A percentile compares a stretch with the other conserved stretches of the same genome.
phyloP scores from a whole-genome alignment of 441 rosid species.

The Gossypium gossypioides region DNA sequence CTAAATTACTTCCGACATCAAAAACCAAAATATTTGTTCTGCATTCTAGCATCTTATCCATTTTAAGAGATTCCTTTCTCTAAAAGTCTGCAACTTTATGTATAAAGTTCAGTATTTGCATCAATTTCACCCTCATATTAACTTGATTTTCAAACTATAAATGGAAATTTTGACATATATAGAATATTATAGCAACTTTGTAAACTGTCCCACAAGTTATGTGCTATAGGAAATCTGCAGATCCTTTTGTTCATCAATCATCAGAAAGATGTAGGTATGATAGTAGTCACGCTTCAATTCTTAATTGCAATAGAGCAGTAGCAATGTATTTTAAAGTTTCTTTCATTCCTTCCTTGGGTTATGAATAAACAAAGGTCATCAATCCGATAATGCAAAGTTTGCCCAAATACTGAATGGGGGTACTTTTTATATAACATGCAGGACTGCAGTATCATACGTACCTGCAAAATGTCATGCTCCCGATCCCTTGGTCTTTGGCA shows the following conservation, averaged over 20 bases:
- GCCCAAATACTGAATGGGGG: background rate
- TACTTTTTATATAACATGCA: background rate
- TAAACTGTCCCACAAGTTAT: background rate
- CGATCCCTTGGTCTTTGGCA: constrained; percentile 93
- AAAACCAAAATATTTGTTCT: background rate
- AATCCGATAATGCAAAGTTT: background rate
- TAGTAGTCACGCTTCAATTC: background rate
- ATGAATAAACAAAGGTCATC: background rate
- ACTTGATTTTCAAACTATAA: background rate
- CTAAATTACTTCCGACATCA: background rate
- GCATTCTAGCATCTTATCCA: background rate
- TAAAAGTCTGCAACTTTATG: background rate
- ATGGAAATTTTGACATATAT: background rate
- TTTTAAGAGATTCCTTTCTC: background rate
- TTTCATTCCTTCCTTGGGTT: background rate
- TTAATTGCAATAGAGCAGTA: background rate
- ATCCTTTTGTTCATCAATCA: background rate
- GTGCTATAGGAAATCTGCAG: background rate
- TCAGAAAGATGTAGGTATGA: background rate
- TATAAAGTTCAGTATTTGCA: background rate
- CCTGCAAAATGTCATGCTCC: constrained; percentile 77
- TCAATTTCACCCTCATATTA: background rate
- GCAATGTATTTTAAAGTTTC: background rate
- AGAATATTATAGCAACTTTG: background rate
- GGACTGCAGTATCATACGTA: constrained; percentile 11